Base-by-base conservation (phyloP, 2,329 filamentous ascomycete species). In the Talaromyces atroroseus region DNA sequence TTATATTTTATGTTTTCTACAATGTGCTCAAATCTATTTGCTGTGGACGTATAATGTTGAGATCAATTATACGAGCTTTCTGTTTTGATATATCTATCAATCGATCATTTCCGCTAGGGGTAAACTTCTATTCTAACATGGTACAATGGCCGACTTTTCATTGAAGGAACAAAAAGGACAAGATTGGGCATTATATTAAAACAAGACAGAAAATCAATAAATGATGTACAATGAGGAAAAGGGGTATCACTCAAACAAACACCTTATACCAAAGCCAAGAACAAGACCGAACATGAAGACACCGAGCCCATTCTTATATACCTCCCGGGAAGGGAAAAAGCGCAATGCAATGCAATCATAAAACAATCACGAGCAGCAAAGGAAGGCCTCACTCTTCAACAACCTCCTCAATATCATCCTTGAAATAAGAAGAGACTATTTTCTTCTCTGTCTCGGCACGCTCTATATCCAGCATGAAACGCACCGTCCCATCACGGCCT, bases 381-480 rank as follows among this genome's bases (percentile, higher is more conserved):
- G 14, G 26, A 24, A 34, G 10, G 2, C 5, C 42, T 61, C 64
- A 74, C 51, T 70, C 68, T 20, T 74, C 71, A n/a, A 70, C 70
- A 58, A 74, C 74, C 56, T 89, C 85, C 62, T 95, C 90, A 23
- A 91, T 83, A 66, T 95, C 90, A 44, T 89, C 78, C 66, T 82
- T 83, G 67, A 87, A 90, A 69, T 86, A 91, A 50, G 81, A 78
- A 3, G 80, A 79, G 1, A 92, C 87, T 12, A 81, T 78, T 12
- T 80, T 79, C 63, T 84, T 82, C 73, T 99, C 94, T 16, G 80
- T 78, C 48, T 82, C 80, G 1, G 91, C 91, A 50, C 87, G 82
- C 54, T 87, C 86, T 0, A 86, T 83, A 61, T 96, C 89, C 49
- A 97, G 86, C 72, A 96, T 90, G 70, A 96, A 97, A 6, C 94